Evolutionary conservation across 1,139 yeast species (phyloP).

Genomic region (Saccharomyces pastorianus): DNA sequence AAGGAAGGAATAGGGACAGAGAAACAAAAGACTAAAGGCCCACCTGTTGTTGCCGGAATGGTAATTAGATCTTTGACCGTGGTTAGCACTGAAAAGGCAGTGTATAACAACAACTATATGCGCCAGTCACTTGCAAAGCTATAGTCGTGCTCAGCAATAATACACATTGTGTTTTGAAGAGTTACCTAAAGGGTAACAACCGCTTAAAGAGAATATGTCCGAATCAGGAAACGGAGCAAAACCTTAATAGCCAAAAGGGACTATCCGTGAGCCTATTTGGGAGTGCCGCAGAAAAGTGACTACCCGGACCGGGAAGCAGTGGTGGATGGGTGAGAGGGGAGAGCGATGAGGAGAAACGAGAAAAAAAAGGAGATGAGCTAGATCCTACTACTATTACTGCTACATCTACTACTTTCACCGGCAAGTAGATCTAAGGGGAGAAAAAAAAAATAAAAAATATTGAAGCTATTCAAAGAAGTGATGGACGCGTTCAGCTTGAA

Average conservation of each 20-base stretch:
- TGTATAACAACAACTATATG: not conserved
- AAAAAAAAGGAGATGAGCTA: not conserved
- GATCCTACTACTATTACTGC: not conserved
- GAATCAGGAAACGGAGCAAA: not conserved
- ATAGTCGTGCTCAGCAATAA: not conserved
- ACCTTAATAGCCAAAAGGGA: not conserved
- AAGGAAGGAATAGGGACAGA: not conserved
- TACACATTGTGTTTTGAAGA: not conserved
- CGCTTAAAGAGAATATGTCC: not conserved
- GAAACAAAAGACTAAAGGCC: not conserved
- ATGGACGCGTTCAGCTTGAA: slow-evolving; percentile 27
- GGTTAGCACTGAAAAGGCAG: not conserved
- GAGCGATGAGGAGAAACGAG: not conserved
- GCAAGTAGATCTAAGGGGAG: not conserved
- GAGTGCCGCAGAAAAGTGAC: not conserved
- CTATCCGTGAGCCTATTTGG: not conserved
- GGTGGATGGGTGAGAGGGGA: not conserved
- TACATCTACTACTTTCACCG: not conserved
- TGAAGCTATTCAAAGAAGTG: not conserved
- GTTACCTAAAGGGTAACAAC: not conserved
- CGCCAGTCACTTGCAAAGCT: not conserved
- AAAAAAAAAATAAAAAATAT: not conserved
- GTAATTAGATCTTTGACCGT: not conserved
- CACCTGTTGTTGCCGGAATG: not conserved
- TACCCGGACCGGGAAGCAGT: not conserved